phyloP scores from a whole-genome alignment of 352 stramenopile species.

The Achlya hypogyna region DNA sequence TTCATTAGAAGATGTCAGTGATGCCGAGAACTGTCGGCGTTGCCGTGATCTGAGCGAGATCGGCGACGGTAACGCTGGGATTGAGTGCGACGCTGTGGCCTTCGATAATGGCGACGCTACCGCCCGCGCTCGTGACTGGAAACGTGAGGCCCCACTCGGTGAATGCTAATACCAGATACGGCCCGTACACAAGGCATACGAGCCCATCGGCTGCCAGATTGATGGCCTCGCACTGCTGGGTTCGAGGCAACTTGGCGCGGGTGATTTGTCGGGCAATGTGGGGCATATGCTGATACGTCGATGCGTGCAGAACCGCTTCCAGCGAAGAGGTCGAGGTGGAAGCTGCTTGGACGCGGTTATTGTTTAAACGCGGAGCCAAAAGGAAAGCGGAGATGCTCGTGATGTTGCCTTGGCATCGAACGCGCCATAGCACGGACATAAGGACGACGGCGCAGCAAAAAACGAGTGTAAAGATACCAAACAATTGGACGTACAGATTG shows the following conservation, averaged over 20 bases:
- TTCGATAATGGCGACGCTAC: neutral
- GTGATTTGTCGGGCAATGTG: neutral
- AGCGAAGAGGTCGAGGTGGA: no score
- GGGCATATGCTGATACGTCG: neutral
- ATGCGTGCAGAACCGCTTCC: neutral
- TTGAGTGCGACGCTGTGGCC: neutral
- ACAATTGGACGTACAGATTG: neutral
- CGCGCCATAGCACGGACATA: no score
- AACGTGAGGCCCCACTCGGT: neutral
- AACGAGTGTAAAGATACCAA: slow-evolving; percentile 5
- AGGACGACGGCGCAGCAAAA: no score
- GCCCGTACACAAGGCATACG: neutral
- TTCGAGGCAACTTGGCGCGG: neutral
- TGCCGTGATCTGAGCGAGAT: neutral
- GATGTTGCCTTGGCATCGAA: no score
- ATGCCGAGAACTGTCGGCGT: neutral
- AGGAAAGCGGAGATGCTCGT: no score
- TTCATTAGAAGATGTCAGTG: neutral
- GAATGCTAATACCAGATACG: neutral
- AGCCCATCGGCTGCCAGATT: neutral
- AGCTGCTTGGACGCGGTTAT: no score
- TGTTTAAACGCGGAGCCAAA: no score
- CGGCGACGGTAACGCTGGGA: neutral
- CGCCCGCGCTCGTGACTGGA: neutral
- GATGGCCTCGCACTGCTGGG: neutral